Base-by-base conservation (phyloP, 2,329 filamentous ascomycete genomes). In the Trichoderma koningii region DNA sequence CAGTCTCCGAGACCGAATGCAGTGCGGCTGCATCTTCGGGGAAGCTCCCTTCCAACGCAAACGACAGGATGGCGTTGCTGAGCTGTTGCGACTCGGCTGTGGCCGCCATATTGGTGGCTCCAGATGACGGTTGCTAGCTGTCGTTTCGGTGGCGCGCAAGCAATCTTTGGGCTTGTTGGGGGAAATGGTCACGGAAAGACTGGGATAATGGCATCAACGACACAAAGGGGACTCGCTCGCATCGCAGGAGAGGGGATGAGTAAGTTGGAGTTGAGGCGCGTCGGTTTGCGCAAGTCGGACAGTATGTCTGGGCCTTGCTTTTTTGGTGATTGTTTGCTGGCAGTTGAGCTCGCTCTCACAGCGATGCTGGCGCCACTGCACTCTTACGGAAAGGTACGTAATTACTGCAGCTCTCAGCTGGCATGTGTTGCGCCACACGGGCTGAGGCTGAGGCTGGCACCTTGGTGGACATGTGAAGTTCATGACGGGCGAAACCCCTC, bases 21-120 rank as follows among this genome's bases (percentile, higher is more conserved):
- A 81, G 68, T 7, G 72, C 69, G n/a, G 75, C 69, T 59, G 76
- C 68, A 42, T 79, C 70, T 21, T 79, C 77, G n/a, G 79, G 79
- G 55, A 81, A 81, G 41, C 69, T 71, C 1, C 77, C 77, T 12
- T 80, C 74, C 17, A 79, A 70, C 2, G 77, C 72, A 68, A 81
- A 81, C 6, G 73, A 70, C 10, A 80, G 72, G 26, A 81, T 74
- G 30, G 77, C 78, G 52, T 79, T 71, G 69, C 78, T 76, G 4
- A 81, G 72, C 65, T 73, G 71, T 57, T 72, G 69, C 6, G 76
- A 28, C 3, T 73, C 74, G 19, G 71, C 67, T 7, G 70, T 63
- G 15, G 73, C 55, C 64, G 75, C 70, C 77, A 80, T 76, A 70
- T 62, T 63, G 71, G 64, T 55, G 60, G 23, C 26, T 38, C 21